A percentile compares a stretch with the other conserved stretches of the same genome.
Conservation (phyloP, 2,329 filamentous ascomycete genomes). For the Juglanconis sp. region DNA sequence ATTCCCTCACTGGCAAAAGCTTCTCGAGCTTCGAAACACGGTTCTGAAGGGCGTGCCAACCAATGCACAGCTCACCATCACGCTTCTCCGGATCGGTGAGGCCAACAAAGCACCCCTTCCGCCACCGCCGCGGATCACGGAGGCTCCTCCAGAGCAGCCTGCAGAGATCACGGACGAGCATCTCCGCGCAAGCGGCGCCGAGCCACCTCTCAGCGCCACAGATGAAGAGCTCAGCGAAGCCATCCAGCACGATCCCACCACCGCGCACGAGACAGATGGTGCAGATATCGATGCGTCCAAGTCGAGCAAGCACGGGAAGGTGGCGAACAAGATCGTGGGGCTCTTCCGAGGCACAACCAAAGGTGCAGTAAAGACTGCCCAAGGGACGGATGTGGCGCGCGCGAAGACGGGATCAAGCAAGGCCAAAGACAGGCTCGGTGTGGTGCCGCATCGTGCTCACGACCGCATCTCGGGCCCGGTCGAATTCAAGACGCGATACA, state of each 20-base stretch:
- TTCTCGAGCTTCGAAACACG: constrained; percentile 71
- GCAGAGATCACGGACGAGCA: constrained; percentile 41
- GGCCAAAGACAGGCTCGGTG: constrained; percentile 70
- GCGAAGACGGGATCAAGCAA: constrained; percentile 60
- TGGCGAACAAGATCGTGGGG: constrained; percentile 48
- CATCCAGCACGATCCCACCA: constrained; percentile 42
- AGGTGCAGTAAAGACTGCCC: constrained; percentile 67
- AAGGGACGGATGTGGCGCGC: constrained; percentile 68
- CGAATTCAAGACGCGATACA: constrained; percentile 70
- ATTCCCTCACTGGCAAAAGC: constrained; percentile 70
- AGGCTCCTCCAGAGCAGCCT: constrained; percentile 35
- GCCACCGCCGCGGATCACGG: constrained; percentile 42
- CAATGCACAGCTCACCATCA: constrained; percentile 79
- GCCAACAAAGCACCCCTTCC: constrained; percentile 76
- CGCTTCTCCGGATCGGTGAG: constrained; percentile 77
- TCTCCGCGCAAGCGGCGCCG: constrained; percentile 45
- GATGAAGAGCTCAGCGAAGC: constrained; percentile 65
- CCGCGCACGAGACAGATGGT: constrained; percentile 32
- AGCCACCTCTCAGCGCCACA: constrained; percentile 55
- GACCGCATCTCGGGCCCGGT: constrained; percentile 60
- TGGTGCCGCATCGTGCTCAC: constrained; percentile 52
- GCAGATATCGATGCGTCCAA: constrained; percentile 50
- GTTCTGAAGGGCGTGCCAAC: constrained; percentile 80
- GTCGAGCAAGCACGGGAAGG: constrained; percentile 35
- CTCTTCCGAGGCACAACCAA: constrained; percentile 70